Evolutionary conservation across 148 eudicot species (phyloP).

Genomic region (Vaccinium myrtillus): DNA sequence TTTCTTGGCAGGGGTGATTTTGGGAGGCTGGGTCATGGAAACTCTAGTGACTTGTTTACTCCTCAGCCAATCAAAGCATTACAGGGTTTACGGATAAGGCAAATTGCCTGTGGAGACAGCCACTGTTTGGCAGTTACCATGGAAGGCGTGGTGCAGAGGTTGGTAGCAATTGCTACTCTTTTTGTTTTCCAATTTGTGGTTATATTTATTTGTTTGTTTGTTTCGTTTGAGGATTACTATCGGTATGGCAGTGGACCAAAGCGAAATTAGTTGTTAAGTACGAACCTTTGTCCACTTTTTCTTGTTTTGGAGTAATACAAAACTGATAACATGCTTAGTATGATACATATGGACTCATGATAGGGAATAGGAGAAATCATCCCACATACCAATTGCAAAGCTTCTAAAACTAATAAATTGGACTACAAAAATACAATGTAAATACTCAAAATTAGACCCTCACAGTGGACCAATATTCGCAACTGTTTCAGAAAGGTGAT

Average conservation of each 20-base stretch:
- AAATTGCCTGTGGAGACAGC: constrained; percentile 98
- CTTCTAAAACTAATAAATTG: not conserved
- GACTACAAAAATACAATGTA: not conserved
- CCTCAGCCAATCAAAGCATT: constrained; percentile 90
- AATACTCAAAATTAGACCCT: not conserved
- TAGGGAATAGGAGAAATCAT: constrained; percentile 1
- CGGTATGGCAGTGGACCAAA: not conserved
- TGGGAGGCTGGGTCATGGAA: constrained; percentile 99
- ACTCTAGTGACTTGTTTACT: constrained; percentile 83
- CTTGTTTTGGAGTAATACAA: not conserved
- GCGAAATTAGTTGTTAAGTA: not conserved
- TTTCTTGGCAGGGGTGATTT: constrained; percentile 84
- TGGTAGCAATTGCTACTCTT: constrained; percentile 26
- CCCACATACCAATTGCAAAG: not conserved
- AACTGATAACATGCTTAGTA: not conserved
- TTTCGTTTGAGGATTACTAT: not conserved
- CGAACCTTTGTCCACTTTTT: not conserved
- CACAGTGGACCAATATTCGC: not conserved
- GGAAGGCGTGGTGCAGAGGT: constrained; percentile 90
- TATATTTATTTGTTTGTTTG: not conserved
- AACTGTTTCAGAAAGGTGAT: not conserved
- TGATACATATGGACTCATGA: not conserved
- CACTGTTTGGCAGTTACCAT: constrained; percentile 95
- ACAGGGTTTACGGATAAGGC: constrained; percentile 68
- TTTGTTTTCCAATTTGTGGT: not conserved